Evolutionary conservation across 371 early-diverging fungal species (phyloP).

Genomic region (Funneliformis caledonium): DNA sequence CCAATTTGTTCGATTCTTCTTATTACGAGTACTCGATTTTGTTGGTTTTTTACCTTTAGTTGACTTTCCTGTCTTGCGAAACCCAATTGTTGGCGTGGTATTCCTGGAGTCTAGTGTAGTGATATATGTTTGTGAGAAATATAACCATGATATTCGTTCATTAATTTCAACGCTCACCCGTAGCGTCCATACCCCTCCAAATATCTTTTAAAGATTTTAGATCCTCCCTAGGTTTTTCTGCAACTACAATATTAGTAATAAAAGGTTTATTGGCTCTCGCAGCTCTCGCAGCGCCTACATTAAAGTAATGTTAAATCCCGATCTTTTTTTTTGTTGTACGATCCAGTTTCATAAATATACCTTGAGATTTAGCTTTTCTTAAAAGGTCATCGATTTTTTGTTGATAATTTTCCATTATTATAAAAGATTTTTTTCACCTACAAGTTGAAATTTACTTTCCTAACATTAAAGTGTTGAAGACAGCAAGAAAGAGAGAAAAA

Average conservation of each 20-base stretch:
- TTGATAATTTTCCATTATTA: background rate
- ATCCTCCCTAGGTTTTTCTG: background rate
- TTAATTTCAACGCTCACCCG: background rate
- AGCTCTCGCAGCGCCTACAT: background rate
- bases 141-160: background rate
- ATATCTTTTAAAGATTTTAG: conserved; percentile 12
- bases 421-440: background rate
- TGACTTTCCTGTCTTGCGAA: background rate
- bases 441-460: background rate
- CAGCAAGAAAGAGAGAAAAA: background rate
- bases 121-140: background rate
- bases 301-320: background rate
- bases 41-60: background rate
- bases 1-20: background rate
- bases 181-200: background rate
- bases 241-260: conserved; percentile 2
- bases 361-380: background rate
- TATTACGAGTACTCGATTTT: background rate
- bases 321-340: background rate
- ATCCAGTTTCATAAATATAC: background rate
- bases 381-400: conserved; percentile 8
- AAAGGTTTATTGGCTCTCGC: background rate
- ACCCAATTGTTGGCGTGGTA: background rate
- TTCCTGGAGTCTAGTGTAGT: background rate
- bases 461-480: too few relatives aligned